phyloP scores from a whole-genome alignment of 202 grass and related monocot species.

The Brachypodium distachyon region DNA sequence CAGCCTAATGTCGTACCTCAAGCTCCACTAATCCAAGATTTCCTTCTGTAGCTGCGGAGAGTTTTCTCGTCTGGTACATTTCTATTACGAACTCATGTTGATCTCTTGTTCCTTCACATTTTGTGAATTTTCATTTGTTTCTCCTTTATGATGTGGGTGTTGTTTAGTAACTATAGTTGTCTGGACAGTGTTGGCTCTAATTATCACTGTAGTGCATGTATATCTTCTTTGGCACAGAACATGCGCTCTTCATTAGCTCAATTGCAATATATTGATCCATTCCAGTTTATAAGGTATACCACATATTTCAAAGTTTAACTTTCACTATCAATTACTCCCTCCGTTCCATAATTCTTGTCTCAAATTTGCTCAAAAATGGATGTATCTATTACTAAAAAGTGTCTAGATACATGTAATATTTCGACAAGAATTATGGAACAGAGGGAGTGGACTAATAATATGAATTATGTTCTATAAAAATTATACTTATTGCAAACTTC shows the following conservation, averaged over 20 bases:
- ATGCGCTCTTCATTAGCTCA: neutral
- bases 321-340: too few species aligned
- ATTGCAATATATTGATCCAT: neutral
- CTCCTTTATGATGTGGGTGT: neutral
- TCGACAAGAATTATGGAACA: too few species aligned
- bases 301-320: too few species aligned
- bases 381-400: too few species aligned
- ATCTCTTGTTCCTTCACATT: neutral
- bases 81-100: neutral
- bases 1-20: slow-evolving; percentile 29
- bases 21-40: slow-evolving; percentile 79
- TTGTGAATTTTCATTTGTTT: neutral
- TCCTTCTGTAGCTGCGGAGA: slow-evolving; percentile 60
- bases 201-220: too few species aligned
- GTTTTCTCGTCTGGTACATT: slow-evolving; percentile 20
- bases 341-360: too few species aligned
- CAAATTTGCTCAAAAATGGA: too few species aligned
- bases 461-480: too few species aligned
- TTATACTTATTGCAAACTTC: too few species aligned
- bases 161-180: neutral
- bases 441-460: too few species aligned
- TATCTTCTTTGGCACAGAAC: neutral
- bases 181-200: neutral
- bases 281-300: too few species aligned
- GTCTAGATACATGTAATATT: too few species aligned